A percentile compares a stretch with the other conserved stretches of the same genome.
Evolutionary conservation across 106 monocot species (phyloP).

Genomic region (Gastrodia elata): DNA sequence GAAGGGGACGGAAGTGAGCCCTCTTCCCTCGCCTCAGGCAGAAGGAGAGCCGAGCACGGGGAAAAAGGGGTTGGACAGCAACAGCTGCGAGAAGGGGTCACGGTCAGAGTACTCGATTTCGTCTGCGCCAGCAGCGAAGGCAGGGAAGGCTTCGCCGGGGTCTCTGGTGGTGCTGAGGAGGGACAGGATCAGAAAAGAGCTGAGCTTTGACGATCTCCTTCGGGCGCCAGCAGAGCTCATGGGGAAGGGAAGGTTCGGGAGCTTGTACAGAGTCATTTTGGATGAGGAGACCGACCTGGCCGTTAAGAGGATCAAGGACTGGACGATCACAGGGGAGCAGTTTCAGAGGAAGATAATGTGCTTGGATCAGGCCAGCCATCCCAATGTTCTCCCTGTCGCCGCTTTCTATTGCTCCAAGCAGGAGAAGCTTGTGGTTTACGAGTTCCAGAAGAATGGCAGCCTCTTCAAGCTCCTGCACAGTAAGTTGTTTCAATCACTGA

Average conservation of each 20-base stretch:
- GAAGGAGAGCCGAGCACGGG: not conserved
- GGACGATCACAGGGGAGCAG: constrained; percentile 10
- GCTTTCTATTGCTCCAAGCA: constrained; percentile 50
- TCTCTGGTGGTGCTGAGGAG: constrained; percentile 22
- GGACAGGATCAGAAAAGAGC: not conserved
- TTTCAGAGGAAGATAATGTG: constrained; percentile 34
- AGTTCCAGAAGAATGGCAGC: constrained; percentile 42
- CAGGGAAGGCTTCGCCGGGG: not conserved
- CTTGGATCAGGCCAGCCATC: constrained; percentile 21
- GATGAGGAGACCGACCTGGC: constrained; percentile 12
- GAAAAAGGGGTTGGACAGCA: not conserved
- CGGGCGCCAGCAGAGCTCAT: constrained; percentile 47
- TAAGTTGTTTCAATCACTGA: no score
- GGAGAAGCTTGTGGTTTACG: constrained; percentile 59
- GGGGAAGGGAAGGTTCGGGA: constrained; percentile 34
- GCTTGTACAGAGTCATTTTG: constrained; percentile 34
- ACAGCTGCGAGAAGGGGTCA: not conserved
- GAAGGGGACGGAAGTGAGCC: not conserved
- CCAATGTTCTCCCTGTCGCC: constrained; percentile 18
- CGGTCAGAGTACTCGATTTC: constrained; percentile 22
- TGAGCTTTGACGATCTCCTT: constrained; percentile 40
- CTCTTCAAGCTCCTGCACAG: constrained; percentile 42
- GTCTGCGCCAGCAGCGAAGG: not conserved
- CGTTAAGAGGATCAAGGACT: constrained; percentile 46
- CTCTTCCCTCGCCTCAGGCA: no score